Base-by-base conservation (phyloP, 495 filamentous ascomycete genomes). In the Daldinia childiae region DNA sequence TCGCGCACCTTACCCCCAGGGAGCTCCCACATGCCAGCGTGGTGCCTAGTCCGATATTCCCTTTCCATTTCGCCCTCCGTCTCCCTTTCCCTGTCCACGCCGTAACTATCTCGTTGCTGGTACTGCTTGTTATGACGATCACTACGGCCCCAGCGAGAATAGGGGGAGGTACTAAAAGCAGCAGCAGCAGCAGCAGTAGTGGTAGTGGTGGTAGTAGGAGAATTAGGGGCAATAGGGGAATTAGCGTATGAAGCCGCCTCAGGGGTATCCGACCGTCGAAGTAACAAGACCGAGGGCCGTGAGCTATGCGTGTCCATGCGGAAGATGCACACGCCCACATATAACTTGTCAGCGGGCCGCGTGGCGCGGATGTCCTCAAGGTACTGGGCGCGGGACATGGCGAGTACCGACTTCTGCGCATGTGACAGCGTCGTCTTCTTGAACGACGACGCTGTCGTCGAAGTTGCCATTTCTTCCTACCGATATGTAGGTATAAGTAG, bases 241-340 rank as follows among this genome's bases (percentile, higher is more conserved):
- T 36, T 36, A 11, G 38, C 38, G 19, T 56, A 57, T 15, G 48
- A 14, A 12, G 34, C 34, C 11, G 34, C 12, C 34, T 14, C 34
- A 14, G 34, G 34, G 34, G 12, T 36, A 36, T 14, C 34, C 34
- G 66, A 66, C 27, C 69, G 69, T 11, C 72, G 62, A 0, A 77
- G 68, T 54, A 77, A 56, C 45, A 77, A 51, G 11, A 73, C 64
- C 14, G 69, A 69, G 11, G 75, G 72, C 27, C 55, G 64, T 11
- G 66, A 55, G 27, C 72, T 75, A 54, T 69, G 50, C 1, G 32
- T 27, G 38, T 77, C 73, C 58, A 71, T 68, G 51, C 73, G 73
- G 58, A 77, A 73, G 52, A 77, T 71, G 58, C 75, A 77, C 24
- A 69, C 72, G 57, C 75, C 75, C 15, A 77, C 69, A 30, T 57